Base-by-base conservation (phyloP, 768 basidiomycete genomes). In the Psilocybe azurescens region DNA sequence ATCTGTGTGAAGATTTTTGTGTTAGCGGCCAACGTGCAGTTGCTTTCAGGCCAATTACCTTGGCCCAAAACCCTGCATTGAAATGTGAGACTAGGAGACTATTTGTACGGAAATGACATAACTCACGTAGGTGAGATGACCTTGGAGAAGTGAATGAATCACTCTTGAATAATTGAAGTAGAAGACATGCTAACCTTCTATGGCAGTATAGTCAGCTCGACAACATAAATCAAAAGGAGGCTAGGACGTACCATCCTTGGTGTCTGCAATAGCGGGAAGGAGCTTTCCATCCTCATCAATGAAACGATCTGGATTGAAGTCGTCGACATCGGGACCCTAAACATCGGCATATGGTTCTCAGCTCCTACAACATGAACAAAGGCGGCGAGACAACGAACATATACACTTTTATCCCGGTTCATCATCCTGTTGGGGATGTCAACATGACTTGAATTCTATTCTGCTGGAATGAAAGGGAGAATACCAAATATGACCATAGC, bases 261-360 rank as follows among this genome's bases (percentile, higher is more conserved):
- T 56, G 28, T 56, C 54, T 6, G 33, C 16, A 16, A 39, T 20
- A 2, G 54, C 30, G 2, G 54, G 54, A 10, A 39, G 11, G 10
- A 56, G 54, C 1, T n/a, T 13, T 14, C 54, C 54, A 11, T 56
- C 0, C 18, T 2, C 18, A 20, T 36, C 54, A 41, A 56, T 56
- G 18, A 56, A 56, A 1, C 54, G 30, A 56, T 56, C 54, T 16
- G 54, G 54, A 41, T 56, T 56, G 36, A 56, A 56, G 33, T 13
- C 3, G 6, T 56, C 54, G 18, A 56, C 54, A 56, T 56, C 54
- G 9, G 6, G 33, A 38, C 54, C 54, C 54, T 56, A 32, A 24
- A 20, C 2, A 16, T 24, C 24, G 18, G 3, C 14, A 13, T 7
- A n/a, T 56, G 4, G 38, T 2, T 11, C 38, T 14, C 2, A 13